These are phyloP conservation scores for Coemansia sp. DNA, from an alignment of 192 early-diverging fungal species.

Conservation along the genomic window DNA sequence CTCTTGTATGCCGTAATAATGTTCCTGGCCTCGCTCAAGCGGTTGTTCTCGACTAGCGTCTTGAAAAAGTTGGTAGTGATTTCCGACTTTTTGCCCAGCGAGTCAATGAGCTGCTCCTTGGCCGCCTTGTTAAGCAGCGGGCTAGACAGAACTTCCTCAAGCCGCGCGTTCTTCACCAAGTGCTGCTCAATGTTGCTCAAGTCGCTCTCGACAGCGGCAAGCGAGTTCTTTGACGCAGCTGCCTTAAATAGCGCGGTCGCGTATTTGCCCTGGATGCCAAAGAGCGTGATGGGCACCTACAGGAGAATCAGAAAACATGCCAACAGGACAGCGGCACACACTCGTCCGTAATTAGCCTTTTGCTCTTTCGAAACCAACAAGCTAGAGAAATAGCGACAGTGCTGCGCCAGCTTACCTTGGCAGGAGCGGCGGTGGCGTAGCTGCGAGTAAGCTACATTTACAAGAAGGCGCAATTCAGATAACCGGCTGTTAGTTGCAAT, in stretches of 20 bases:
- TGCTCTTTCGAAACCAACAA: not conserved
- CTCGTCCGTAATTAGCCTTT: not conserved
- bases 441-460: constrained; percentile 54
- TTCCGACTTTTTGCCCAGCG: constrained; percentile 67
- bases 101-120: constrained; percentile 69
- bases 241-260: constrained; percentile 95
- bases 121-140: constrained; percentile 75
- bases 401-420: constrained; percentile 44
- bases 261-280: constrained; percentile 95
- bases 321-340: not conserved
- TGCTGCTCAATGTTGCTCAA: constrained; percentile 62
- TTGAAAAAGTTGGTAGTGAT: constrained; percentile 89
- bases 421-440: constrained; percentile 53
- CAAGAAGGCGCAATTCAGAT: not conserved
- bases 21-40: constrained; percentile 77
- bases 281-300: constrained; percentile 77
- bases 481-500: not conserved
- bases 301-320: not conserved
- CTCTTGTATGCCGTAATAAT: constrained; percentile 74
- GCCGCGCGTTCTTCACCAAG: constrained; percentile 67
- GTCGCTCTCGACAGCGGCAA: constrained; percentile 81
- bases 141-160: constrained; percentile 75
- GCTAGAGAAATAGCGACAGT: too few relatives aligned
- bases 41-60: constrained; percentile 90
- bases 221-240: constrained; percentile 74